Percentiles rank a stretch among this genome's conserved stretches.
These are phyloP conservation scores for Lasiosphaeria miniovina DNA, from an alignment of 495 filamentous ascomycete genomes.

Conservation along the genomic window DNA sequence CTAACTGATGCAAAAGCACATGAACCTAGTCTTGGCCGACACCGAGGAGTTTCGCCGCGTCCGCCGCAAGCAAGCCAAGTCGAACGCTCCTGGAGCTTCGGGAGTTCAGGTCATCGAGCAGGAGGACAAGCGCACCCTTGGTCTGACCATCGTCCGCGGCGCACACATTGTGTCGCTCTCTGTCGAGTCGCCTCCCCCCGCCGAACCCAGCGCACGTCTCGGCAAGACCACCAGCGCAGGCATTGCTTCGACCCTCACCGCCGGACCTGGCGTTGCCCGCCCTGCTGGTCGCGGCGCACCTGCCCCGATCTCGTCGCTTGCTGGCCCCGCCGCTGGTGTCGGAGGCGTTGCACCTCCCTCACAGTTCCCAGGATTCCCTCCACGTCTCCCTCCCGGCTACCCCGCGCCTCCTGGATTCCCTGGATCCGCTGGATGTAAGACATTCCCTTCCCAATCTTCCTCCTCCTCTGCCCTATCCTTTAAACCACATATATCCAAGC, in stretches of 20 bases:
- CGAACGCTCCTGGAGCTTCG: constrained; percentile 62
- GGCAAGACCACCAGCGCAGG: constrained; percentile 72
- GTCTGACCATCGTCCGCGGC: constrained; percentile 91
- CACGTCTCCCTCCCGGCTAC: no score
- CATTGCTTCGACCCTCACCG: constrained; percentile 61
- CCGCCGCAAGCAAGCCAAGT: constrained; percentile 81
- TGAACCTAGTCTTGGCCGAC: constrained; percentile 98
- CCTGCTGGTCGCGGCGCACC: constrained; percentile 81
- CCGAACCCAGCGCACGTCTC: constrained; percentile 86
- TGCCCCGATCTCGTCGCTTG: constrained; percentile 70
- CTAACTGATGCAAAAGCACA: constrained; percentile 63
- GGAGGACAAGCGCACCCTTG: constrained; percentile 94
- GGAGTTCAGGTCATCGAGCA: constrained; percentile 66
- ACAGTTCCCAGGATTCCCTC: constrained; percentile 52
- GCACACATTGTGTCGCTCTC: constrained; percentile 90
- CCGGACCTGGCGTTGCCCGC: constrained; percentile 87
- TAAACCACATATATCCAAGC: background rate
- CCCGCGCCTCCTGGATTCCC: constrained; percentile 65
- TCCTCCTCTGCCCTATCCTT: constrained; percentile 1
- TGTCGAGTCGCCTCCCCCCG: constrained; percentile 93
- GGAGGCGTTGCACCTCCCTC: constrained; percentile 65
- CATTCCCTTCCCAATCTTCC: constrained; percentile 13
- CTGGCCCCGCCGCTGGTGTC: constrained; percentile 84
- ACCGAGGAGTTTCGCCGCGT: constrained; percentile 98
- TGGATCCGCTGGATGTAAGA: constrained; percentile 72